Conservation (phyloP, 768 basidiomycete genomes). For the Saitozyma podzolica region DNA sequence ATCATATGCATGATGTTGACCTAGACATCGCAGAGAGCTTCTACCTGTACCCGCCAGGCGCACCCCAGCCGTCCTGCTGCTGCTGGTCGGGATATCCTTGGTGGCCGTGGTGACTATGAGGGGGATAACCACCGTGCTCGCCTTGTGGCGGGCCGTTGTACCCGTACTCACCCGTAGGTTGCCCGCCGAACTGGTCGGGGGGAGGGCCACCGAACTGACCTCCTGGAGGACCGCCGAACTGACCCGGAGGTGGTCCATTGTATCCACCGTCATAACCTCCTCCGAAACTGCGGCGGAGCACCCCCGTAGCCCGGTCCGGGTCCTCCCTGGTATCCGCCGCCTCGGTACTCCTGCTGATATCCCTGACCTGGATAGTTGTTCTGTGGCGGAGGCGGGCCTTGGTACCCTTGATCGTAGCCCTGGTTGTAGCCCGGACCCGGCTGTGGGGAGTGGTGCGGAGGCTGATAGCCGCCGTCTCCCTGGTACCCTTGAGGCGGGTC, state of each 20-base stretch:
- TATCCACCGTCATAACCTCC: background rate
- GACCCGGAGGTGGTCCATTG: background rate
- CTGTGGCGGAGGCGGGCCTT: background rate
- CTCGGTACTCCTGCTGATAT: background rate
- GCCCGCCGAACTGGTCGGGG: too few relatives aligned
- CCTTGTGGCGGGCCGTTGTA: background rate
- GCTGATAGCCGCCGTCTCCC: constrained; percentile 1
- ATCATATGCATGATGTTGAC: too few relatives aligned
- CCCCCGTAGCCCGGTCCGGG: background rate
- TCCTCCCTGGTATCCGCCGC: background rate
- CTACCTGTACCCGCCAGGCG: constrained; percentile 17
- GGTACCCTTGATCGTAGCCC: background rate
- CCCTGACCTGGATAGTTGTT: too few relatives aligned
- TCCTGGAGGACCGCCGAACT: too few relatives aligned
- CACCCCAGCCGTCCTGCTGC: constrained; percentile 15
- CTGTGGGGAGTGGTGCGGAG: background rate
- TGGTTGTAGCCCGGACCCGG: background rate
- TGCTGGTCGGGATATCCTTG: constrained; percentile 7
- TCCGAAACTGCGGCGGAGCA: background rate
- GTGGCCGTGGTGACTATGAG: background rate
- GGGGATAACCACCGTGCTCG: background rate
- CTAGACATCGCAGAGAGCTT: too few relatives aligned
- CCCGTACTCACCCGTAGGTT: too few relatives aligned
- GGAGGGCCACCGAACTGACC: too few relatives aligned
- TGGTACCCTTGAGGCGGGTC: constrained; percentile 9